Evolutionary conservation across 768 basidiomycete genomes (phyloP).

Genomic region (Mycena pura): DNA sequence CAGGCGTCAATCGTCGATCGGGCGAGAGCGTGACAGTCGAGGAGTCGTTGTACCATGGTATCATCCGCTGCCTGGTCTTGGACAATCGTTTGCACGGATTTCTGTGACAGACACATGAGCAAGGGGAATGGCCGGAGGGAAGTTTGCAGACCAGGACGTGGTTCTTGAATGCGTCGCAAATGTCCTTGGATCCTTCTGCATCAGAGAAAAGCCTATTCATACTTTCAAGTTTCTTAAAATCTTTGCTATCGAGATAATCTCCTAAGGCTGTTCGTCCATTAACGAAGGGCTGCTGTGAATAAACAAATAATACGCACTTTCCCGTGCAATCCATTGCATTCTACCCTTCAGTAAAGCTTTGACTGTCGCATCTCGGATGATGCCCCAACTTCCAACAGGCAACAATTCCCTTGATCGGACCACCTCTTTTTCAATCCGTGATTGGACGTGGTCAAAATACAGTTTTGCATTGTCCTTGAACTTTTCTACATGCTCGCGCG

Average conservation of each 20-base stretch:
- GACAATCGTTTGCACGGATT: conserved; percentile 67
- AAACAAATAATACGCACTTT: conserved; percentile 34
- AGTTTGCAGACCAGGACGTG: conserved; percentile 58
- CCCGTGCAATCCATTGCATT: conserved; percentile 46
- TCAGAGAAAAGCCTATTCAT: conserved; percentile 71
- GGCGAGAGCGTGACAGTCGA: conserved; percentile 68
- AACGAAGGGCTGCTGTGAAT: not conserved
- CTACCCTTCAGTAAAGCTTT: conserved; percentile 52
- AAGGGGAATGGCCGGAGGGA: not conserved
- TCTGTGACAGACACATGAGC: conserved; percentile 42
- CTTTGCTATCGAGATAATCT: conserved; percentile 54
- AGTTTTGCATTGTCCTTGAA: conserved; percentile 50
- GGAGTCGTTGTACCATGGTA: conserved; percentile 76
- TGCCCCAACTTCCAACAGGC: conserved; percentile 53
- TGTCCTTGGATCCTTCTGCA: conserved; percentile 57
- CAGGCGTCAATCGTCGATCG: conserved; percentile 56
- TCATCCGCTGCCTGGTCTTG: conserved; percentile 69
- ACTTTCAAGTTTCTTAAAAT: conserved; percentile 48
- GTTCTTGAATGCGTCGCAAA: conserved; percentile 67
- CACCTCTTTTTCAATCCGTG: conserved; percentile 62
- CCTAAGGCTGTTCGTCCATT: conserved; percentile 53
- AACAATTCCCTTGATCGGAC: conserved; percentile 59
- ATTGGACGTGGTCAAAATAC: conserved; percentile 59
- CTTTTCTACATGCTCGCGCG: conserved; percentile 42
- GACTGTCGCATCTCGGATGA: conserved; percentile 62